Percentiles rank a stretch among this genome's conserved stretches.
These are phyloP conservation scores for Pleurotus ostreatus DNA, from an alignment of 768 basidiomycete species.

Conservation along the genomic window DNA sequence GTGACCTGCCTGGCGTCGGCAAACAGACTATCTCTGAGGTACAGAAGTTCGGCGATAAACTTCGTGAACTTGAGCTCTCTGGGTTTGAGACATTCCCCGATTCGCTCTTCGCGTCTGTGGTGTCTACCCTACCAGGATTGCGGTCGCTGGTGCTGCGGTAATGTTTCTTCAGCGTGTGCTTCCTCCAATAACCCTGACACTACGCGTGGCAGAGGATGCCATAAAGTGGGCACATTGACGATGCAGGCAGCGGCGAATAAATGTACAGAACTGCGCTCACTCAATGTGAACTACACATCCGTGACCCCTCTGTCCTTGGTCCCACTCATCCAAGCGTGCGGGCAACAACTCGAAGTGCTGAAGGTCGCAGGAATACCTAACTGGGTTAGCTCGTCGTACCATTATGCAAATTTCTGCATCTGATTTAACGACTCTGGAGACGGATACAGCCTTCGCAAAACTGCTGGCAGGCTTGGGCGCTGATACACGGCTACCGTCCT, in stretches of 20 bases:
- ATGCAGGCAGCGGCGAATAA: constrained; percentile 34
- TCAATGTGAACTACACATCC: constrained; percentile 63
- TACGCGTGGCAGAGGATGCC: constrained; percentile 45
- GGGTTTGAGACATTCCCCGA: constrained; percentile 54
- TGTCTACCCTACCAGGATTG: constrained; percentile 41
- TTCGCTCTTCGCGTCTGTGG: constrained; percentile 42
- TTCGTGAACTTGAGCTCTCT: constrained; percentile 46
- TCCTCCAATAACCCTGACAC: background rate
- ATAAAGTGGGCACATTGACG: constrained; percentile 50
- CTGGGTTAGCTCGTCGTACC: constrained; percentile 40
- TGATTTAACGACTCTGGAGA: constrained; percentile 31
- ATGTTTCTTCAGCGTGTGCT: constrained; percentile 4
- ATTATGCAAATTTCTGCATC: background rate
- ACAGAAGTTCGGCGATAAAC: constrained; percentile 24
- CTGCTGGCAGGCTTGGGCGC: constrained; percentile 28
- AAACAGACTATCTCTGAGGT: constrained; percentile 46
- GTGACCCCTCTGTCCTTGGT: constrained; percentile 45
- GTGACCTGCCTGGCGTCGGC: constrained; percentile 48
- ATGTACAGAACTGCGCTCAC: constrained; percentile 37
- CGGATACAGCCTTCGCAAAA: constrained; percentile 50
- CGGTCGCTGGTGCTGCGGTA: constrained; percentile 54
- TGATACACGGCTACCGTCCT: constrained; percentile 28
- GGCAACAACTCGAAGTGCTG: constrained; percentile 41
- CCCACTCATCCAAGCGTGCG: constrained; percentile 32
- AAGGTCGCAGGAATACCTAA: constrained; percentile 61